phyloP scores from a whole-genome alignment of 257 asterid genomes.

The Eucommia ulmoides region DNA sequence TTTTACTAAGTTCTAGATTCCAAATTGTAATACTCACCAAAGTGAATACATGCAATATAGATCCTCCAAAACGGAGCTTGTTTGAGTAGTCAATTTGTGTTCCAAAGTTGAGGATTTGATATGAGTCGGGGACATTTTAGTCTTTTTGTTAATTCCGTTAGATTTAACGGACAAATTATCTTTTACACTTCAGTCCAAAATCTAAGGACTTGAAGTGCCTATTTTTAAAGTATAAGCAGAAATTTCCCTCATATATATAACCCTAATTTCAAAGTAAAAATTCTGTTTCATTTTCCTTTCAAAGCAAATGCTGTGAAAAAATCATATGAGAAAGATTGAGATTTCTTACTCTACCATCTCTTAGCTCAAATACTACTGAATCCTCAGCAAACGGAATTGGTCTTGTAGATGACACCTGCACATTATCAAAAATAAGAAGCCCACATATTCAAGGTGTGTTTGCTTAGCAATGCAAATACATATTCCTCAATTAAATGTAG shows the following conservation, averaged over 20 bases:
- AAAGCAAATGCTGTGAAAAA: not conserved
- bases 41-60: too few relatives aligned
- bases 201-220: not conserved
- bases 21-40: too few relatives aligned
- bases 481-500: too few relatives aligned
- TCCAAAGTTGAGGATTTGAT: not conserved
- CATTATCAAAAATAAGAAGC: too few relatives aligned
- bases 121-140: not conserved
- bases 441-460: too few relatives aligned
- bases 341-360: slow-evolving; percentile 74
- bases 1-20: too few relatives aligned
- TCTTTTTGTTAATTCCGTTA: not conserved
- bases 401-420: slow-evolving; percentile 59
- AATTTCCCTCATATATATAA: not conserved
- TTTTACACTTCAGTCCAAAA: not conserved
- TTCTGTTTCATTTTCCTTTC: not conserved
- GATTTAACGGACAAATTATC: not conserved
- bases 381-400: slow-evolving; percentile 62
- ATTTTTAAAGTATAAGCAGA: not conserved
- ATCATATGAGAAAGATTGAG: not conserved
- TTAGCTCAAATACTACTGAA: slow-evolving; percentile 63
- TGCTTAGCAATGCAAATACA: too few relatives aligned
- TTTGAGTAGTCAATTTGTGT: too few relatives aligned
- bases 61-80: too few relatives aligned
- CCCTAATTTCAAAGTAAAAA: not conserved